A percentile compares a stretch with the other conserved stretches of the same genome.
Conservation (phyloP, 371 early-diverging fungal genomes). For the Gilbertella persicaria region DNA sequence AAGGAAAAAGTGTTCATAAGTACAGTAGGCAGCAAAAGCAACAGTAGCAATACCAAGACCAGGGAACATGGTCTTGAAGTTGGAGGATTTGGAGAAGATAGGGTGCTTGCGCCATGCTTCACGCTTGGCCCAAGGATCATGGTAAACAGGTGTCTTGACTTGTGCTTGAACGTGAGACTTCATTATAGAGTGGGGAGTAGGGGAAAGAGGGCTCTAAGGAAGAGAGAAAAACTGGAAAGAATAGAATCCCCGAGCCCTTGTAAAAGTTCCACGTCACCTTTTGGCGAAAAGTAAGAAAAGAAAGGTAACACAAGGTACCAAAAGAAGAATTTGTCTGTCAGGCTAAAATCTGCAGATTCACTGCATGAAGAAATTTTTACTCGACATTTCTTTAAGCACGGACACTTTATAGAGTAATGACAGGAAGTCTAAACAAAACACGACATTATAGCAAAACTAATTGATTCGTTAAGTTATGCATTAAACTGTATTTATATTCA, state of each 20-base stretch:
- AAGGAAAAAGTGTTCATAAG: constrained; percentile 69
- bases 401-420: too few relatives aligned
- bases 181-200: constrained; percentile 13
- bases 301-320: too few relatives aligned
- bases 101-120: constrained; percentile 87
- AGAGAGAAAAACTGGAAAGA: neutral
- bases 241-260: neutral
- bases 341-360: too few relatives aligned
- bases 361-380: too few relatives aligned
- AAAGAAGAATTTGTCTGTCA: too few relatives aligned
- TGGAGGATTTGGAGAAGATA: constrained; percentile 67
- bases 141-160: constrained; percentile 37
- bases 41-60: constrained; percentile 83
- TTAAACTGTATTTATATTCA: too few relatives aligned
- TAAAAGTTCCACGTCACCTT: too few relatives aligned
- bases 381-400: too few relatives aligned
- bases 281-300: too few relatives aligned
- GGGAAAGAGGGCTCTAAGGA: neutral
- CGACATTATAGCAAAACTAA: too few relatives aligned
- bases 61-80: constrained; percentile 75
- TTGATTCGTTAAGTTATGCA: too few relatives aligned
- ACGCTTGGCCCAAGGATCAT: constrained; percentile 85
- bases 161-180: constrained; percentile 46
- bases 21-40: constrained; percentile 79
- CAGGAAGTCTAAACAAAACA: too few relatives aligned